These are phyloP conservation scores for Piloderma croceum DNA, from an alignment of 768 basidiomycete genomes.

Conservation along the genomic window DNA sequence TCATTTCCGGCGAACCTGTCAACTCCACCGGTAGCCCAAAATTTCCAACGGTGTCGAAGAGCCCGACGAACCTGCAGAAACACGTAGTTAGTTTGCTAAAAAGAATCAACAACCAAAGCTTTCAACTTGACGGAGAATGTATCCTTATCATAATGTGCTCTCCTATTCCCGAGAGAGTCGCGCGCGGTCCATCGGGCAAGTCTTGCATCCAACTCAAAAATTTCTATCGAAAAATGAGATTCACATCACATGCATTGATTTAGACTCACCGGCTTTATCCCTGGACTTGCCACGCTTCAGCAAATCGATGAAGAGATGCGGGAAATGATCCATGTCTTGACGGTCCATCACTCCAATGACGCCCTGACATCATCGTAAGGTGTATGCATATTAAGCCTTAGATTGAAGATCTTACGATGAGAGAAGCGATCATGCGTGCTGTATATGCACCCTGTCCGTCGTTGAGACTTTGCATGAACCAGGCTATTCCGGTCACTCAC, in stretches of 20 bases:
- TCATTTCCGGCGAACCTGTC: constrained; percentile 37
- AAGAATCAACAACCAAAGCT: too few species aligned
- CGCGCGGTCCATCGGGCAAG: constrained; percentile 52
- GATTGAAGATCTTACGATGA: constrained; percentile 44
- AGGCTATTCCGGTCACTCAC: constrained; percentile 36
- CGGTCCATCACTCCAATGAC: constrained; percentile 68
- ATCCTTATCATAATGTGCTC: constrained; percentile 41
- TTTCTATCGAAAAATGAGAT: constrained; percentile 26
- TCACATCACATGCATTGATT: not conserved
- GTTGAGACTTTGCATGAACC: not conserved
- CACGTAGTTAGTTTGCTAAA: too few species aligned
- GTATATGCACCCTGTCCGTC: constrained; percentile 78
- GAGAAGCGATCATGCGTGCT: constrained; percentile 65
- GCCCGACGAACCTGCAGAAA: constrained; percentile 52
- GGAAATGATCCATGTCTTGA: constrained; percentile 68
- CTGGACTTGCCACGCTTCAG: constrained; percentile 55
- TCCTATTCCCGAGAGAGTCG: constrained; percentile 46
- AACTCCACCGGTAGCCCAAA: constrained; percentile 67
- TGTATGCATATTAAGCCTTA: not conserved
- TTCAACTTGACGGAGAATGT: constrained; percentile 68
- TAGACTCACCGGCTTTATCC: constrained; percentile 35
- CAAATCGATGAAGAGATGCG: constrained; percentile 53
- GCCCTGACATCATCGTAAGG: constrained; percentile 42
- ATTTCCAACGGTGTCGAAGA: constrained; percentile 76
- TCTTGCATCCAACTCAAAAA: constrained; percentile 32